Percentiles rank a stretch among this genome's conserved stretches.
Conservation (phyloP, 768 basidiomycete species). For the Suillus weaverae region DNA sequence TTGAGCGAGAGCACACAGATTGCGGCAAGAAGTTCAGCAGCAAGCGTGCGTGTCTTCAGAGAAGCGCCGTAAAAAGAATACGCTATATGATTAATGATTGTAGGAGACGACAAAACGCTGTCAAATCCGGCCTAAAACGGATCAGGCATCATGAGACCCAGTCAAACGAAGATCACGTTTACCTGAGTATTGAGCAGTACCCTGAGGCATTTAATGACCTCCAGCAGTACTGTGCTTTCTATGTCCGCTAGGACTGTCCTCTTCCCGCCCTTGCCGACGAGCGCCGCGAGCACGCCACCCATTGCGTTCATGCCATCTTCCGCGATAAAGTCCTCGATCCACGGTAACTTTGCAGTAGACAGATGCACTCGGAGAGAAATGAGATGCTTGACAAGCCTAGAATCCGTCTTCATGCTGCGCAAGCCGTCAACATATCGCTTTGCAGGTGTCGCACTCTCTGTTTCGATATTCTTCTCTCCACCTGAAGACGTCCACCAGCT, state of each 20-base stretch:
- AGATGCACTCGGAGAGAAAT: slow-evolving; percentile 83
- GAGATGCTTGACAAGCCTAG: slow-evolving; percentile 71
- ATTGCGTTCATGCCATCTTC: slow-evolving; percentile 69
- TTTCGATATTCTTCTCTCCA: slow-evolving; percentile 39
- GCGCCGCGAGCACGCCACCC: slow-evolving; percentile 51
- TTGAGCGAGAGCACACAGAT: slow-evolving; percentile 72
- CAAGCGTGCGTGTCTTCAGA: slow-evolving; percentile 65
- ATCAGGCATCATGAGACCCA: too few relatives aligned
- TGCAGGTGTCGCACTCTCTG: slow-evolving; percentile 48
- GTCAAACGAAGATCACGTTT: slow-evolving; percentile 27
- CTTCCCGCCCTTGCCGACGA: slow-evolving; percentile 72
- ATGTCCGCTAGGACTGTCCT: slow-evolving; percentile 58
- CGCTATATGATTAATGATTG: slow-evolving; percentile 68
- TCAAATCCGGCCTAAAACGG: slow-evolving; percentile 66
- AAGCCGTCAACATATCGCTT: slow-evolving; percentile 66
- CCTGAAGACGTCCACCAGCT: slow-evolving; percentile 77
- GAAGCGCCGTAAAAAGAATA: slow-evolving; percentile 69
- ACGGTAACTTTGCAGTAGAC: slow-evolving; percentile 75
- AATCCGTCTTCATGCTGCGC: slow-evolving; percentile 53
- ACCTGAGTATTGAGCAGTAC: slow-evolving; percentile 87
- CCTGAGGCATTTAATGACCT: slow-evolving; percentile 77
- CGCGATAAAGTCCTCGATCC: slow-evolving; percentile 71
- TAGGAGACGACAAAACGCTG: slow-evolving; percentile 61
- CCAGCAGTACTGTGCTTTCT: slow-evolving; percentile 67
- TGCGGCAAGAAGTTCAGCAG: slow-evolving; percentile 80